These are phyloP conservation scores for Kockovaella imperatae DNA, from an alignment of 768 basidiomycete genomes.

Conservation along the genomic window DNA sequence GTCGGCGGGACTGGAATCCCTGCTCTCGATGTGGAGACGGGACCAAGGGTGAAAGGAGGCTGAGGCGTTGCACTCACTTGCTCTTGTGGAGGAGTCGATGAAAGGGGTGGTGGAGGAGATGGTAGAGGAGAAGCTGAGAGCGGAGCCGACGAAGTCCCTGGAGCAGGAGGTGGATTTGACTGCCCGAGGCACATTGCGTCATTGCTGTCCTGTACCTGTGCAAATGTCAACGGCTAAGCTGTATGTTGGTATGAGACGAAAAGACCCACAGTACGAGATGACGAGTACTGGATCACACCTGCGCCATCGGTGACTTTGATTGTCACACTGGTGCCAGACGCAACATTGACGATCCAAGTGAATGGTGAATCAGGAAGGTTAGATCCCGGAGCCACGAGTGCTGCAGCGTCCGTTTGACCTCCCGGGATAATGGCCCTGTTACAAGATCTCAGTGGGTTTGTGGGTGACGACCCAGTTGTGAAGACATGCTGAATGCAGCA, in stretches of 20 bases:
- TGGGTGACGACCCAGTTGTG: background rate
- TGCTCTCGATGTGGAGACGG: too few species aligned
- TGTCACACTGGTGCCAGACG: conserved; percentile 48
- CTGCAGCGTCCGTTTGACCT: conserved; percentile 8
- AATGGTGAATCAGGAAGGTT: conserved; percentile 1
- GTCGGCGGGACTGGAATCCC: too few species aligned
- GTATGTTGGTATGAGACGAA: background rate
- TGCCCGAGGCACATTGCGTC: too few species aligned
- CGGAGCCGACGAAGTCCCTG: too few species aligned
- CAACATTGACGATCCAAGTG: conserved; percentile 16
- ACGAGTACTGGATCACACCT: conserved; percentile 46
- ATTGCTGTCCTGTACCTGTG: conserved; percentile 11
- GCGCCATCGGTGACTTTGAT: conserved; percentile 56
- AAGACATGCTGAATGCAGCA: background rate
- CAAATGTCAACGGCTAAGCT: too few species aligned
- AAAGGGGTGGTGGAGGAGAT: too few species aligned
- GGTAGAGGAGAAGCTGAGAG: too few species aligned
- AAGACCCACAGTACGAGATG: conserved; percentile 10
- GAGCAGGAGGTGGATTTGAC: too few species aligned
- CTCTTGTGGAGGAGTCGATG: too few species aligned
- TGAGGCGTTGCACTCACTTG: too few species aligned
- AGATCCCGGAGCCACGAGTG: conserved; percentile 3
- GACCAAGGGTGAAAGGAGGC: too few species aligned
- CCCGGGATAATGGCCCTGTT: conserved; percentile 44
- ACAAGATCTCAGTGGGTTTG: background rate